Evolutionary conservation across 2,329 filamentous ascomycete species (phyloP), one percentile per base, ranked within the genome.

Genomic region (Peltaster fructicola): DNA sequence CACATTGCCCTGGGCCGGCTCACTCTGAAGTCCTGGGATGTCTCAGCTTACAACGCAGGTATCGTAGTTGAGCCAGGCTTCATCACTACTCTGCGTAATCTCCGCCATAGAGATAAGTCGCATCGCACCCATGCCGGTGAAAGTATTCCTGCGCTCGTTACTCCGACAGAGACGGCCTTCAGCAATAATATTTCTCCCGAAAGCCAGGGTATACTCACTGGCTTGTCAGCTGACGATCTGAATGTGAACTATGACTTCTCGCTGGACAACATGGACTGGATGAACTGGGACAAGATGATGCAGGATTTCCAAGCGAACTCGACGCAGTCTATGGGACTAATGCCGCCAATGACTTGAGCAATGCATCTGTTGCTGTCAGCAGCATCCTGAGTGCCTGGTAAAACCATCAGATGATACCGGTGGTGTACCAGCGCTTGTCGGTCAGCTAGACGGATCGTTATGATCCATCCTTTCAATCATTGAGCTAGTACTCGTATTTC

Each of bases 11-110:
- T 60, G 3, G 47, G 49, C 1, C 51, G 50, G 22, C 37, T 62
- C 12, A 51, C 51, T 3, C 32, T 61, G 2, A 55, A 53, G 27
- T 53, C 57, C 1, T 63, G 57, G 54, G 49, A 52, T 6, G 47
- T 20, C 3, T 20, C 13, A 13, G 10, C 19, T 11, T 6, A 11
- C 10, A 20, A 20, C 7, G 19, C 19, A 13, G 23, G 14, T 8
- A 19, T 14, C 8, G 8, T 19, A 4, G 24, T 17, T 8, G 35
- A 36, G 20, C 38, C 36, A 4, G 24, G 8, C 8, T 40, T 39
- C 16, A 29, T 38, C 9, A 20, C 14, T 6, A 23, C 17, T 9
- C 22, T 40, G 15, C 24, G 28, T 8, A 15, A 13, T 8, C 15
- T 23, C 15, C 11, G 20, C 7, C 14, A 24, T 15, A 22, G 15